Evolutionary conservation across 163 green algal genomes (phyloP).

Genomic region (Scenedesmus sp.): DNA sequence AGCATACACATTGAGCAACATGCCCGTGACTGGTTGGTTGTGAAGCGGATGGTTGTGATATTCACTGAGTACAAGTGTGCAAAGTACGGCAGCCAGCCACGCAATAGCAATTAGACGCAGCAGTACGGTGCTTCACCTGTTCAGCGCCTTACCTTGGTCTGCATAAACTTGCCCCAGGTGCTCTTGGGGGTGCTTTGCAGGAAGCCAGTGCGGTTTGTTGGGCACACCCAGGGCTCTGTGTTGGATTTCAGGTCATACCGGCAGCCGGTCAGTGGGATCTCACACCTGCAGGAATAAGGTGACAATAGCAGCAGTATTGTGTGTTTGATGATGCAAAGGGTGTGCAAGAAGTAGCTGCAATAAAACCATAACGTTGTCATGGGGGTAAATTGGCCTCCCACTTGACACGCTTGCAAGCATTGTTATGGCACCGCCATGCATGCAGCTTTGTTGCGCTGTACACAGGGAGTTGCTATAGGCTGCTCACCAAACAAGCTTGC

Average conservation of each 20-base stretch:
- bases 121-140: not conserved
- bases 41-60: not conserved
- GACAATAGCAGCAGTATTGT: not conserved
- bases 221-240: constrained; percentile 21
- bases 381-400: not conserved
- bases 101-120: too few relatives aligned
- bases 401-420: not conserved
- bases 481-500: not conserved
- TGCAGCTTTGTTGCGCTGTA: not conserved
- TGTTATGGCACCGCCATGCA: not conserved
- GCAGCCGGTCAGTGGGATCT: constrained; percentile 20
- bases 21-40: too few relatives aligned
- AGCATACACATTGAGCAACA: not conserved
- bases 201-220: not conserved
- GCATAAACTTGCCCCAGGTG: not conserved
- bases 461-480: not conserved
- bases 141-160: not conserved
- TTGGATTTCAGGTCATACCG: not conserved
- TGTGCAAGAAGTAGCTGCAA: too few relatives aligned
- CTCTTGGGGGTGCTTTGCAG: not conserved
- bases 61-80: too few relatives aligned
- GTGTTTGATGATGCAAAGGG: too few relatives aligned
- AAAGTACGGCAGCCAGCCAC: too few relatives aligned
- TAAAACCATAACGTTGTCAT: not conserved
- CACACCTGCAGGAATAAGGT: not conserved